Percentiles rank a stretch among this genome's conserved stretches.
Conservation (phyloP, 768 basidiomycete species). For the Boletus pseudopeckii region DNA sequence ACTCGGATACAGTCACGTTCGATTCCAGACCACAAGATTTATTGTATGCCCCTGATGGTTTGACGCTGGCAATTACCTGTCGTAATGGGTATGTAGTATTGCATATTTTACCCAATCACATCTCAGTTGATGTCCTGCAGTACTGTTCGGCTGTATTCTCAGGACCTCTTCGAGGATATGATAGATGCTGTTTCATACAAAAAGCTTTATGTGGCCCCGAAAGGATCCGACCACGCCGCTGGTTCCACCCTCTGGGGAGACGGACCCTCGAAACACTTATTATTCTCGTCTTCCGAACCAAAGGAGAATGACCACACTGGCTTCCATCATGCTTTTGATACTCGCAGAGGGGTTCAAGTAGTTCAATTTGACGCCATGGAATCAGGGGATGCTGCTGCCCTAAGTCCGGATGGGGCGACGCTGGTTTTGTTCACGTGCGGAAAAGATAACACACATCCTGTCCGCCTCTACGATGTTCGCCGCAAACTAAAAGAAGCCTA, state of each 20-base stretch:
- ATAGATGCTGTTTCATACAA: conserved; percentile 10
- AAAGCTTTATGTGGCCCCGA: conserved; percentile 15
- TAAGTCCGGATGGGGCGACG: conserved; percentile 42
- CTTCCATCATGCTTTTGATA: conserved; percentile 52
- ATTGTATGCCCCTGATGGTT: conserved; percentile 41
- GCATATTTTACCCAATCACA: not conserved
- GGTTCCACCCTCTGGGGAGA: conserved; percentile 56
- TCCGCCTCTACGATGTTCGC: conserved; percentile 54
- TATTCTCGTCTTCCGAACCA: conserved; percentile 62
- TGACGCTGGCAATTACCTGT: conserved; percentile 37
- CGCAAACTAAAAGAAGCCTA: conserved; percentile 29
- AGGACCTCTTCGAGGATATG: conserved; percentile 24
- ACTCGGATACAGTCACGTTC: conserved; percentile 18
- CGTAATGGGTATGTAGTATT: conserved; percentile 25
- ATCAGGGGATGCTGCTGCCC: conserved; percentile 50
- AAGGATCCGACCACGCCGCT: conserved; percentile 27
- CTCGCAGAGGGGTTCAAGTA: conserved; percentile 16
- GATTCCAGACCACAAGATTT: conserved; percentile 40
- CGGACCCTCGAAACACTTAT: conserved; percentile 33
- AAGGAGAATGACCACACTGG: conserved; percentile 30
- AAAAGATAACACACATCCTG: conserved; percentile 26
- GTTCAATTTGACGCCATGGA: conserved; percentile 44
- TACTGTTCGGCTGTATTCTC: conserved; percentile 19
- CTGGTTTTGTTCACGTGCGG: conserved; percentile 34
- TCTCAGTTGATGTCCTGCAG: conserved; percentile 11